Evolutionary conservation across 2,329 filamentous ascomycete genomes (phyloP).

Genomic region (Fusarium sp.): DNA sequence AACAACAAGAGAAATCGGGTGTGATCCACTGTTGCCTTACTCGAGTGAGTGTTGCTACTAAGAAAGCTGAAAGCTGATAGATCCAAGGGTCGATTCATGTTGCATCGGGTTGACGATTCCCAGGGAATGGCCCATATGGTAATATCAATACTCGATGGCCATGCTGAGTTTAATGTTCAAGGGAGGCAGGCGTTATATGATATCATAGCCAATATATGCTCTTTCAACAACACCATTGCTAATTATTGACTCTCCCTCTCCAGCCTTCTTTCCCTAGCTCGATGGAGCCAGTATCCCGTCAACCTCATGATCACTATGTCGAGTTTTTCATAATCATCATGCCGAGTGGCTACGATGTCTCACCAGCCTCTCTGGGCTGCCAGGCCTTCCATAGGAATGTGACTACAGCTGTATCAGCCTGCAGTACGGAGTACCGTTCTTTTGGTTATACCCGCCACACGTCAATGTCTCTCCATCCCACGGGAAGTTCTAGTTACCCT

Average conservation of each 20-base stretch:
- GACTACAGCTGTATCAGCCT: conserved; percentile 28
- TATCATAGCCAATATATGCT: conserved; percentile 16
- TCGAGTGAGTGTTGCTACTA: conserved; percentile 5
- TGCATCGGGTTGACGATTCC: not conserved
- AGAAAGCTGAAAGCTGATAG: not conserved
- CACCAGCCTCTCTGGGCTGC: conserved; percentile 13
- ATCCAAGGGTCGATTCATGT: not conserved
- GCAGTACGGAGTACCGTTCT: not conserved
- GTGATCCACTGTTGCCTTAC: conserved; percentile 6
- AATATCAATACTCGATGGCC: not conserved
- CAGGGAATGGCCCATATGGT: not conserved
- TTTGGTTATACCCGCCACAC: conserved; percentile 28
- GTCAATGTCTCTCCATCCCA: conserved; percentile 1
- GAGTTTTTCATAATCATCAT: not conserved
- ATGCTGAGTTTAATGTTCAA: not conserved
- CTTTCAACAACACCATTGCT: conserved; percentile 8
- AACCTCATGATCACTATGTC: not conserved
- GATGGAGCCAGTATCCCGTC: conserved; percentile 1
- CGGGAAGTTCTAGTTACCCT: conserved; percentile 10
- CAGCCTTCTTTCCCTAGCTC: not conserved
- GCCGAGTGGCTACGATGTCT: conserved; percentile 39
- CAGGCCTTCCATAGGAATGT: conserved; percentile 43
- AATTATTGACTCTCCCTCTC: conserved; percentile 18
- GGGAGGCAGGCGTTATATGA: not conserved
- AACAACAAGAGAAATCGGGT: not conserved